Base-by-base conservation (phyloP, 345 rosid genomes). In the Eucalyptus polybractea region DNA sequence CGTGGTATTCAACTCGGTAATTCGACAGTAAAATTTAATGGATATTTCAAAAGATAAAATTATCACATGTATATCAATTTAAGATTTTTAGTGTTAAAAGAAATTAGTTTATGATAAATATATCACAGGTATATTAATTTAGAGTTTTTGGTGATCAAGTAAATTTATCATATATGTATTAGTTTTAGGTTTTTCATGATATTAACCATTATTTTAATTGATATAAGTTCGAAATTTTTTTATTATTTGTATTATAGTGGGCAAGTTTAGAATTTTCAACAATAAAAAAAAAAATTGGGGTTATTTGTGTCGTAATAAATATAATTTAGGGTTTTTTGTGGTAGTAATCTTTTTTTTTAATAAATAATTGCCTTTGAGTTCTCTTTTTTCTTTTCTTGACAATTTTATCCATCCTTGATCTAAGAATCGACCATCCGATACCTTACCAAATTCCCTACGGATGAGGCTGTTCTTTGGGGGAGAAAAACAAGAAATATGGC, bases 1-100 rank as follows among this genome's bases (percentile, higher is more conserved):
- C 5, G 1, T 19, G 1, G 0, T 53, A 53, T 53, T 53, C 1
- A 53, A 53, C 1, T 53, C 10, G 0, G 0, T 1, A 53, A 53
- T 53, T 53, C 0, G 0, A 53, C 0, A 0, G 0, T 53, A 53
- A 19, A 53, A 53, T 53, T 8, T 21, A 53, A 7, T 53, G 0
- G 5, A 21, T 21, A 53, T 19, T 1, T 53, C 2, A 7, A 50
- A 0, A 50, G 0, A 50, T 6, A 6, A 50, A 51, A 51, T 51
- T 51, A 2, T 51, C 2, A 19, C 1, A 0, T 0, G 1, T 53
- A 0, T 53, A 7, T 0, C 8, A 3, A 0, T 53, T 53, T 53
- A 19, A 53, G 24, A 19, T 53, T 53, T 53, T 53, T 19, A 53
- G 10, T 7, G 0, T 19, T 19, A 0, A 53, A 0, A 53, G 19